phyloP scores from a whole-genome alignment of 805 yeast species.

The Wickerhamiella vanderwaltii region DNA sequence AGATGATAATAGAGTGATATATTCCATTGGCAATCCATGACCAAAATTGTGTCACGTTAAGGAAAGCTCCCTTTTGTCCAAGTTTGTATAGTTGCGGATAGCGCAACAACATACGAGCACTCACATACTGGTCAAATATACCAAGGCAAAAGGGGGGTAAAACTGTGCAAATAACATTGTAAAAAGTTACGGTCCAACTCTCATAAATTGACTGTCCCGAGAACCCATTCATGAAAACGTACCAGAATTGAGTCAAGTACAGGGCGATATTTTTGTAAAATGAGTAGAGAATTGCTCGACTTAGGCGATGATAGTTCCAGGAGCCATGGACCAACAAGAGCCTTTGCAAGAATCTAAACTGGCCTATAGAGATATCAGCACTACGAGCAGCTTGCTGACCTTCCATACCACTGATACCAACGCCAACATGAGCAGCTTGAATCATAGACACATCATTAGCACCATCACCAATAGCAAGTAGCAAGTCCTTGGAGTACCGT shows the following conservation, averaged over 20 bases:
- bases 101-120: constrained; percentile 75
- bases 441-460: constrained; percentile 99
- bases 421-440: constrained; percentile 98
- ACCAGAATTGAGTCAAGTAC: constrained; percentile 98
- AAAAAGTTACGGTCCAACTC: constrained; percentile 95
- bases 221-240: constrained; percentile 78
- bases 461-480: constrained; percentile 96
- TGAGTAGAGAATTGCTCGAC: constrained; percentile 84
- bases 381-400: constrained; percentile 99
- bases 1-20: constrained; percentile 80
- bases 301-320: constrained; percentile 93
- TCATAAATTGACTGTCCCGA: constrained; percentile 95
- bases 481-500: constrained; percentile 53
- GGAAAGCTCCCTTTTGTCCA: constrained; percentile 80
- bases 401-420: constrained; percentile 98
- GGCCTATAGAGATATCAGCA: constrained; percentile 95
- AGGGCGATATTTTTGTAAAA: constrained; percentile 92
- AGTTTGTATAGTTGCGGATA: constrained; percentile 87
- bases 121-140: constrained; percentile 90
- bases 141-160: constrained; percentile 95
- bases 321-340: constrained; percentile 86
- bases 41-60: constrained; percentile 89
- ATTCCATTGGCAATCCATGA: constrained; percentile 95
- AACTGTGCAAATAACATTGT: constrained; percentile 88
- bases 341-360: constrained; percentile 75